A percentile compares a stretch with the other conserved stretches of the same genome.
Conservation (phyloP, 352 stramenopile genomes). For the Globisporangium cylindrosporum region DNA sequence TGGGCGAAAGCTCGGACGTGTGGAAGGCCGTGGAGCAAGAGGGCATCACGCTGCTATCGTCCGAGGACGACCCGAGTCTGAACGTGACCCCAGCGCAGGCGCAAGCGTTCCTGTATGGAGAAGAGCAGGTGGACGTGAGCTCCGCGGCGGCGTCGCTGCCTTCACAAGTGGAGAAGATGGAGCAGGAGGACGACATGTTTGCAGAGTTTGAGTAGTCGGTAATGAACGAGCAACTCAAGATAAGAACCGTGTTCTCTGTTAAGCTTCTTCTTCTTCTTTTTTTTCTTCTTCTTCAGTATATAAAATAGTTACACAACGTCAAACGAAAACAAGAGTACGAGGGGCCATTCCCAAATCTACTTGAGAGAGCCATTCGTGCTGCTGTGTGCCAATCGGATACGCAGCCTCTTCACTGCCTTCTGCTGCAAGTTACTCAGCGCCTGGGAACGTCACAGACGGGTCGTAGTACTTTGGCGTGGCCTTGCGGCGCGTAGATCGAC, state of each 20-base stretch:
- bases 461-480: conserved; percentile 72
- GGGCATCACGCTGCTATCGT: conserved; percentile 55
- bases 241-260: not conserved
- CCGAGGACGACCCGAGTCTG: conserved; percentile 53
- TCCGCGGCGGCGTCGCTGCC: conserved; percentile 48
- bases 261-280: no score
- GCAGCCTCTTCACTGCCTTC: not conserved
- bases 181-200: conserved; percentile 82
- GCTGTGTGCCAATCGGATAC: not conserved
- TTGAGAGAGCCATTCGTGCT: not conserved
- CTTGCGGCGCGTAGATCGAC: conserved; percentile 67
- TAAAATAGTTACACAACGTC: conserved; percentile 10
- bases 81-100: conserved; percentile 46
- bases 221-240: not conserved
- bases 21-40: conserved; percentile 60
- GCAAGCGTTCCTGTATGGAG: conserved; percentile 58
- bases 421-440: conserved; percentile 47
- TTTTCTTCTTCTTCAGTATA: not conserved
- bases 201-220: conserved; percentile 65
- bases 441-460: conserved; percentile 68
- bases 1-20: conserved; percentile 42
- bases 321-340: not conserved
- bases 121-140: conserved; percentile 44
- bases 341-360: not conserved
- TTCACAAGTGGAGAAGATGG: conserved; percentile 55